phyloP scores from a whole-genome alignment of 169 alveolate genomes.

The Plasmodium ovale region DNA sequence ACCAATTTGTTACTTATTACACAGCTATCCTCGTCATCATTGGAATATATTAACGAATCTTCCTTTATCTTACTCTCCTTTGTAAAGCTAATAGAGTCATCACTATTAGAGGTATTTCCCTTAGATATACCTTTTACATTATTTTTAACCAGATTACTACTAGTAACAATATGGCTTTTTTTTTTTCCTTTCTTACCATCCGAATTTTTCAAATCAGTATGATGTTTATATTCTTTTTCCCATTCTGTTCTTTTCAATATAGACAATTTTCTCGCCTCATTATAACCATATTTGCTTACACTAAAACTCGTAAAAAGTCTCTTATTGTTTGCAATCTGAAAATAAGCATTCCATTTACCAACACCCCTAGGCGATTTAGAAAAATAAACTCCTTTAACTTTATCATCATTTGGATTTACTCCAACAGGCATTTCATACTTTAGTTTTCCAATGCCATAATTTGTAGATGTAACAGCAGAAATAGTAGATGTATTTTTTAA shows the following conservation, averaged over 20 bases:
- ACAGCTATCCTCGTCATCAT: conserved; percentile 53
- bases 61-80: conserved; percentile 37
- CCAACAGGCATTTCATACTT: conserved; percentile 75
- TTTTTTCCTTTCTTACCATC: conserved; percentile 67
- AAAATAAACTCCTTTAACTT: conserved; percentile 66
- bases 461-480: neutral
- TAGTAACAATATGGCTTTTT: neutral
- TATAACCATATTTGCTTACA: conserved; percentile 71
- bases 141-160: conserved; percentile 18
- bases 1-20: conserved; percentile 15
- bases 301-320: conserved; percentile 69
- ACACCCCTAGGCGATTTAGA: conserved; percentile 71
- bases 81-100: conserved; percentile 32
- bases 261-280: conserved; percentile 62
- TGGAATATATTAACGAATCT: conserved; percentile 23
- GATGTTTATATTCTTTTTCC: conserved; percentile 70
- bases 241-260: conserved; percentile 71
- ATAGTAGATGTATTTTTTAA: conserved; percentile 10
- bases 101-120: conserved; percentile 43
- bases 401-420: conserved; percentile 69
- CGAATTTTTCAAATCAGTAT: conserved; percentile 52
- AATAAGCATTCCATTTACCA: conserved; percentile 73
- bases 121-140: conserved; percentile 21
- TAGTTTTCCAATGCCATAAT: conserved; percentile 33
- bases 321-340: conserved; percentile 67